Evolutionary conservation across 257 asterid species (phyloP), one percentile per base, ranked within the genome.

Genomic region (Mentha longifolia): DNA sequence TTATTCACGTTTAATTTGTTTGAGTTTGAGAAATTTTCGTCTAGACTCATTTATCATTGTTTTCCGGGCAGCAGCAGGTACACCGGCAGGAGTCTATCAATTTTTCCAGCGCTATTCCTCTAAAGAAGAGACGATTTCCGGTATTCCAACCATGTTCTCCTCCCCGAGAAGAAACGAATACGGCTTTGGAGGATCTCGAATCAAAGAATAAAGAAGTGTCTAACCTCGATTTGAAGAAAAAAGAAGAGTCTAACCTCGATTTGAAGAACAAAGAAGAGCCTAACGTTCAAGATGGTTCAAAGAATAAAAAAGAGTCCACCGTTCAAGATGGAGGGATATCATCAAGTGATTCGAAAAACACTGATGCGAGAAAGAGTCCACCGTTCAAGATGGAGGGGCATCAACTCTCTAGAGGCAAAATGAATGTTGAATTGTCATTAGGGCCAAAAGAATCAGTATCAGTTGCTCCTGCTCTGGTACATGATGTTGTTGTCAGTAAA

Each of bases 71-170:
- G 74, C 76, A 64, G 70, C 72, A 59, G 69, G 77, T 67, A 15
- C 79, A 69, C 15, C 76, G 31, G 49, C 85, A 73, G 74, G 85
- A n/a, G 71, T 78, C 91, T 79, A 71, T 81, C 76, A 74, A 67
- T 76, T 79, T 76, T 60, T 82, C 84, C 43, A 74, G 83, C 64
- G 83, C 86, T 77, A 89, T 92, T 76, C 98, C 98, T 25, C 80
- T 89, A 3, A 92, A 92, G 89, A 92, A 92, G 79, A 88, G 98
- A 76, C 86, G 87, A 74, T 80, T 86, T 79, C 85, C 87, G 3
- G 56, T 88, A 55, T 56, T 82, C 57, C 81, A 76, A 52, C 78
- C 88, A 4, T 59, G 80, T 7, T 79, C 96, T 46, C 87, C 94
- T 79, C 66, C 91, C 33, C 77, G 59, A 6, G 84, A 80, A 72